Conservation (phyloP, 306 rosid species). For the Lablab purpureus region DNA sequence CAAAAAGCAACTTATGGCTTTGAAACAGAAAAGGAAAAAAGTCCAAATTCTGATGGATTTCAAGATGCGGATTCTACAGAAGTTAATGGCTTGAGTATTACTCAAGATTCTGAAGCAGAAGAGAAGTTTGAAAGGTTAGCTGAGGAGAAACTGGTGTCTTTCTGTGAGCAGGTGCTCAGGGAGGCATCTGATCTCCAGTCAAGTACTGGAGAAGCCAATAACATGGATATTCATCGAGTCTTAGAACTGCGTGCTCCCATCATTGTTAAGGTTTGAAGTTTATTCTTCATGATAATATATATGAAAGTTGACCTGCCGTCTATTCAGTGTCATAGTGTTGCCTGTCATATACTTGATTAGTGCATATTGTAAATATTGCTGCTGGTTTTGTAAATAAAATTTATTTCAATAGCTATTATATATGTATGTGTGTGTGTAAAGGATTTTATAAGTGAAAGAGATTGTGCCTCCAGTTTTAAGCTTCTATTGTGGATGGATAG, state of each 20-base stretch:
- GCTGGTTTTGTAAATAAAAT: conserved; percentile 6
- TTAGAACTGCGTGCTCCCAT: conserved; percentile 92
- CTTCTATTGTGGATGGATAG: conserved; percentile 21
- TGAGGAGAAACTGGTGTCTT: conserved; percentile 87
- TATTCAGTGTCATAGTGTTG: conserved; percentile 4
- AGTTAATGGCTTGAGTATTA: conserved; percentile 49
- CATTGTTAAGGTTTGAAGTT: conserved; percentile 76
- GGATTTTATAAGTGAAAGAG: not conserved
- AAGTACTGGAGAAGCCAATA: conserved; percentile 75
- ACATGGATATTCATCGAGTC: conserved; percentile 90
- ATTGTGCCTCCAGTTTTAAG: not conserved
- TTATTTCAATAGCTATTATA: not conserved
- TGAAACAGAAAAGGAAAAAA: conserved; percentile 51
- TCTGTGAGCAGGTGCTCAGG: conserved; percentile 90
- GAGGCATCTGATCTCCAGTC: conserved; percentile 98
- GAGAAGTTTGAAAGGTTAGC: conserved; percentile 80
- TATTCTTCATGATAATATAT: conserved; percentile 11
- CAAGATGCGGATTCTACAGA: conserved; percentile 49
- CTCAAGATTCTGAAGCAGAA: conserved; percentile 59
- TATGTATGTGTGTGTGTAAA: not conserved
- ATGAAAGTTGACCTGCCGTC: conserved; percentile 36
- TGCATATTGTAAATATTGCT: conserved; percentile 28
- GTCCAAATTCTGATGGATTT: conserved; percentile 40
- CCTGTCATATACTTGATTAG: conserved; percentile 4
- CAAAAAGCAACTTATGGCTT: conserved; percentile 81